Evolutionary conservation across 176 grass and related monocot species (phyloP).

Genomic region (Carex cristatella): DNA sequence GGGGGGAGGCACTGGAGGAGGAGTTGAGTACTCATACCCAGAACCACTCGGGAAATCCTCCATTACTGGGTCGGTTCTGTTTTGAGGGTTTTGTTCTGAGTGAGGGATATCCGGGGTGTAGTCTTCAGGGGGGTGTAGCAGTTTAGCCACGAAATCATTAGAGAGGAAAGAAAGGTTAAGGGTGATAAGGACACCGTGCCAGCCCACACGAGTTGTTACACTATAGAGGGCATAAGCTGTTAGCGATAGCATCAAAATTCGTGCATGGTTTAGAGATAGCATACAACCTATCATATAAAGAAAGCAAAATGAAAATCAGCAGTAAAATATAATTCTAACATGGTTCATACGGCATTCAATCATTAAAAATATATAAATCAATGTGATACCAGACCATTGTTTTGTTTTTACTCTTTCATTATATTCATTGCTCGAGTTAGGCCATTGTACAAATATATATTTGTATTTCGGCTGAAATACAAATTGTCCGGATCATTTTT

Average conservation of each 20-base stretch:
- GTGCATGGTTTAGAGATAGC: constrained; percentile 82
- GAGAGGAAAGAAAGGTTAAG: constrained; percentile 87
- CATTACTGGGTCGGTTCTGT: constrained; percentile 58
- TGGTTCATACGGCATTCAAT: background rate
- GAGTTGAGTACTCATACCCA: constrained; percentile 50
- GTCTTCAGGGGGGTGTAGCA: constrained; percentile 59
- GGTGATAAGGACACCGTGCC: constrained; percentile 70
- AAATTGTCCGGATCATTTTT: background rate
- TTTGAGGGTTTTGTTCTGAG: constrained; percentile 32
- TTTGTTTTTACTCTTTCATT: background rate
- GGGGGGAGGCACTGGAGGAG: constrained; percentile 29
- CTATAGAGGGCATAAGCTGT: constrained; percentile 77
- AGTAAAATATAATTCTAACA: background rate
- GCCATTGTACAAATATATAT: background rate
- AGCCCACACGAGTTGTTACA: constrained; percentile 66
- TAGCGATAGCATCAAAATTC: constrained; percentile 73
- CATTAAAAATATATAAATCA: background rate
- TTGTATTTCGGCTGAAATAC: background rate
- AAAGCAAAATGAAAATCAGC: background rate
- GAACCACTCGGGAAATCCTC: constrained; percentile 51
- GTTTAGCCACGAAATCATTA: constrained; percentile 83
- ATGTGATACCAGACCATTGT: background rate
- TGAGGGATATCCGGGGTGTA: constrained; percentile 34
- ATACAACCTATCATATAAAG: constrained; percentile 64
- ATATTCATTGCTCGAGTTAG: background rate